Conservation (phyloP, 805 yeast species). For the Lachancea meyersii region DNA sequence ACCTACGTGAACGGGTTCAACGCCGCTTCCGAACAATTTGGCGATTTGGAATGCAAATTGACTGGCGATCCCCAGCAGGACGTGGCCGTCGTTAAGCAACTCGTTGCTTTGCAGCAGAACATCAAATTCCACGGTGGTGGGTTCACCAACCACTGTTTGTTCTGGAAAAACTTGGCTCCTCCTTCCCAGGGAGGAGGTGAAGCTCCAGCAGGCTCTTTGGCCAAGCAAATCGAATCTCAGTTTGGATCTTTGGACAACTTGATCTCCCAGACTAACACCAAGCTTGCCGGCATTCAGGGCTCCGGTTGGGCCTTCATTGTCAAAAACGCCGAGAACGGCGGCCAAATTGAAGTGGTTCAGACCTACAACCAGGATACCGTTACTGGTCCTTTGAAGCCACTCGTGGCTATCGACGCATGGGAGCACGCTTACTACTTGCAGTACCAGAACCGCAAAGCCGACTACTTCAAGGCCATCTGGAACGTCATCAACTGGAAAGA, state of each 20-base stretch:
- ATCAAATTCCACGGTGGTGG: constrained; percentile 95
- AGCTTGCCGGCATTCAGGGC: constrained; percentile 85
- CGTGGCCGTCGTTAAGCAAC: constrained; percentile 32
- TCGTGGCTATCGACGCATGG: constrained; percentile 93
- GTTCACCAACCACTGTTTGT: constrained; percentile 73
- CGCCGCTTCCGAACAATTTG: constrained; percentile 65
- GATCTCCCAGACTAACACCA: constrained; percentile 54
- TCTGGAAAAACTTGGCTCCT: constrained; percentile 87
- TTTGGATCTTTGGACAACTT: constrained; percentile 71
- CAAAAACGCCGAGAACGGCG: constrained; percentile 69
- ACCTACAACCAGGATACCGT: constrained; percentile 86
- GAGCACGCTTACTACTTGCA: constrained; percentile 95
- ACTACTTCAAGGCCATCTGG: constrained; percentile 92
- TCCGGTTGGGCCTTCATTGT: constrained; percentile 94
- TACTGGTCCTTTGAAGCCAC: constrained; percentile 59
- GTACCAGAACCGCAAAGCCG: constrained; percentile 85
- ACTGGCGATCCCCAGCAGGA: constrained; percentile 42
- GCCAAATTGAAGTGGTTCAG: constrained; percentile 65
- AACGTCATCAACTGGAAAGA: constrained; percentile 90
- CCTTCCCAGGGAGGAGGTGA: constrained; percentile 70
- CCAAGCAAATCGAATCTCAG: constrained; percentile 51
- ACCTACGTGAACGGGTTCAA: constrained; percentile 85
- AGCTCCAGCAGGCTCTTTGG: constrained; percentile 46
- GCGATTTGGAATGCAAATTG: constrained; percentile 54
- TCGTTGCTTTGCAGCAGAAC: constrained; percentile 52